These are phyloP conservation scores for Roridomyces roridus DNA, from an alignment of 768 basidiomycete species.

Conservation along the genomic window DNA sequence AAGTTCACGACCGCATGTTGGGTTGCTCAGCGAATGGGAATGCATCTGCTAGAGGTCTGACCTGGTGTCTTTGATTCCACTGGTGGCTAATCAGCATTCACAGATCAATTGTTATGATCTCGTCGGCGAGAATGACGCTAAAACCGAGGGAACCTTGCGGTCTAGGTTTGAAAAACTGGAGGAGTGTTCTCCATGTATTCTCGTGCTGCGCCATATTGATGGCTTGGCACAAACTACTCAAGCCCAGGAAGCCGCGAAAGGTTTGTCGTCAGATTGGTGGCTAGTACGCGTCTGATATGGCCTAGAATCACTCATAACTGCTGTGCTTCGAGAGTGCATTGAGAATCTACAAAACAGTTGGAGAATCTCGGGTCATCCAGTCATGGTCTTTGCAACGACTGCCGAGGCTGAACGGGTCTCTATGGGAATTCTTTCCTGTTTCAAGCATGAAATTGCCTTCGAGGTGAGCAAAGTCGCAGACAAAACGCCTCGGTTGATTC, in stretches of 20 bases:
- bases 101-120: conserved; percentile 90
- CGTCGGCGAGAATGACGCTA: conserved; percentile 75
- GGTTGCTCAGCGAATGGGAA: conserved; percentile 68
- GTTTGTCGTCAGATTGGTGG: too few relatives aligned
- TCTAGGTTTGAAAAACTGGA: conserved; percentile 80
- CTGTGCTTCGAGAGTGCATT: conserved; percentile 68
- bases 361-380: conserved; percentile 69
- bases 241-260: conserved; percentile 66
- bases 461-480: conserved; percentile 53
- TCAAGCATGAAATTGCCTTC: conserved; percentile 85
- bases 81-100: not conserved
- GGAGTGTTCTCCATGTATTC: conserved; percentile 82
- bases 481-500: too few relatives aligned
- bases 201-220: conserved; percentile 82
- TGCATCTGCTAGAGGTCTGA: conserved; percentile 80
- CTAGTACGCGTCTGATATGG: not conserved
- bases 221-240: conserved; percentile 78
- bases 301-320: conserved; percentile 63
- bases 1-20: conserved; percentile 70
- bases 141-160: conserved; percentile 75
- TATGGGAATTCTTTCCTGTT: conserved; percentile 64
- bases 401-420: conserved; percentile 71
- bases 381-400: conserved; percentile 78
- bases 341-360: conserved; percentile 60
- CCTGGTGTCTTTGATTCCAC: not conserved